Evolutionary conservation across 1,284 basidiomycete species (phyloP).

Genomic region (Rhodofomes roseus): DNA sequence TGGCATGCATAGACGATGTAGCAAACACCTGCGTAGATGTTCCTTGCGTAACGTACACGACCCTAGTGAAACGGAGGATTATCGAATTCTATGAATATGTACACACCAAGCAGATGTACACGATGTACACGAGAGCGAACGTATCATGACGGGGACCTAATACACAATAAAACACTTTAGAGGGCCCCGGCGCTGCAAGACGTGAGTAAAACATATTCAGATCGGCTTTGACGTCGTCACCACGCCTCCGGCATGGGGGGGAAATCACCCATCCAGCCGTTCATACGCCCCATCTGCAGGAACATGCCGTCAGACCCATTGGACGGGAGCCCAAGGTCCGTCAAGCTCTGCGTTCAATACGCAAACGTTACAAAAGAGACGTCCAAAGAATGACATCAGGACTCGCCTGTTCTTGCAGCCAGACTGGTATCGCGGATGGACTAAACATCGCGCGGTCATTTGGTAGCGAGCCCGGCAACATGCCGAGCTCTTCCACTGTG

Average conservation of each 20-base stretch:
- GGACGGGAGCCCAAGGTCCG: slow-evolving; percentile 83
- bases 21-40: too few relatives aligned
- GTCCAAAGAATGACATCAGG: background rate
- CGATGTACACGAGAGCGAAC: background rate
- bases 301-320: slow-evolving; percentile 90
- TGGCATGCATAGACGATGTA: background rate
- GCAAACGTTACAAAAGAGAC: slow-evolving; percentile 6
- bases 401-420: slow-evolving; percentile 77
- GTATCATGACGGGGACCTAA: background rate
- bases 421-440: slow-evolving; percentile 72
- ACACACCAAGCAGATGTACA: background rate
- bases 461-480: slow-evolving; percentile 54
- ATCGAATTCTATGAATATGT: too few relatives aligned
- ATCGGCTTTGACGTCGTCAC: slow-evolving; percentile 34
- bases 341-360: slow-evolving; percentile 57
- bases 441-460: slow-evolving; percentile 71
- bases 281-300: slow-evolving; percentile 64
- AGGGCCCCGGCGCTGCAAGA: too few relatives aligned
- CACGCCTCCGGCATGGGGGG: slow-evolving; percentile 77
- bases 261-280: slow-evolving; percentile 74
- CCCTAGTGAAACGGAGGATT: too few relatives aligned
- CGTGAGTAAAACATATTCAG: too few relatives aligned
- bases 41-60: too few relatives aligned
- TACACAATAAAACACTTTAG: too few relatives aligned
- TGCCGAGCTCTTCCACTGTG: slow-evolving; percentile 80